Percentiles rank a stretch among this genome's conserved stretches.
These are phyloP conservation scores for Colletotrichum truncatum DNA, from an alignment of 2,329 filamentous ascomycete species.

Conservation along the genomic window DNA sequence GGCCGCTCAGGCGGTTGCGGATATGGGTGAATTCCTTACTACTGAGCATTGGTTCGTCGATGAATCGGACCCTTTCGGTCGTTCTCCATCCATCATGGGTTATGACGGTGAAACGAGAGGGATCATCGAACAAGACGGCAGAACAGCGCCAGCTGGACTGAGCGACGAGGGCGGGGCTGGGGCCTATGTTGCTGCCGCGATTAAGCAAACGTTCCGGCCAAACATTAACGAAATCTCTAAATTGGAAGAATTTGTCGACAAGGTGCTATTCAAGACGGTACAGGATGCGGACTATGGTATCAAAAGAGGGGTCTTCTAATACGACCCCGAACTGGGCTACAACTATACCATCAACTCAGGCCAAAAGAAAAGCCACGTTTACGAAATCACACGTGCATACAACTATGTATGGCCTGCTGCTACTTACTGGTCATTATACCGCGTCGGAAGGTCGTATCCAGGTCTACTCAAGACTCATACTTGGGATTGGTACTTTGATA, in stretches of 20 bases:
- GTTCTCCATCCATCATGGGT: conserved; percentile 63
- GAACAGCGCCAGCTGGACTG: conserved; percentile 67
- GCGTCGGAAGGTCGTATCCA: conserved; percentile 58
- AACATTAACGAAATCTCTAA: conserved; percentile 56
- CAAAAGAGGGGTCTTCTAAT: conserved; percentile 60
- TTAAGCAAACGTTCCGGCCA: conserved; percentile 64
- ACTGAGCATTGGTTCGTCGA: conserved; percentile 61
- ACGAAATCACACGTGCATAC: conserved; percentile 60
- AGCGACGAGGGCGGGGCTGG: conserved; percentile 68
- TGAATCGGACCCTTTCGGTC: conserved; percentile 60
- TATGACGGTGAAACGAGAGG: conserved; percentile 59
- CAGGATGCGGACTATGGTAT: conserved; percentile 58
- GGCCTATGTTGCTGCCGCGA: conserved; percentile 60
- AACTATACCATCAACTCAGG: conserved; percentile 52
- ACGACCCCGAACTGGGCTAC: conserved; percentile 54
- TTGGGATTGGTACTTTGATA: conserved; percentile 64
- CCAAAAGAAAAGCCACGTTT: conserved; percentile 51
- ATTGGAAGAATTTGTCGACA: conserved; percentile 62
- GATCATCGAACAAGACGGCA: conserved; percentile 54
- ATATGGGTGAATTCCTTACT: conserved; percentile 62
- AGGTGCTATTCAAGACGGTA: conserved; percentile 58
- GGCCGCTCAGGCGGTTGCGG: conserved; percentile 49
- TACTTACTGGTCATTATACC: conserved; percentile 66
- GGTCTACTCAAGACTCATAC: conserved; percentile 47
- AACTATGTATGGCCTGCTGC: conserved; percentile 66